Conservation (phyloP, 2,329 filamentous ascomycete species). For the Ophiobolus disseminans region DNA sequence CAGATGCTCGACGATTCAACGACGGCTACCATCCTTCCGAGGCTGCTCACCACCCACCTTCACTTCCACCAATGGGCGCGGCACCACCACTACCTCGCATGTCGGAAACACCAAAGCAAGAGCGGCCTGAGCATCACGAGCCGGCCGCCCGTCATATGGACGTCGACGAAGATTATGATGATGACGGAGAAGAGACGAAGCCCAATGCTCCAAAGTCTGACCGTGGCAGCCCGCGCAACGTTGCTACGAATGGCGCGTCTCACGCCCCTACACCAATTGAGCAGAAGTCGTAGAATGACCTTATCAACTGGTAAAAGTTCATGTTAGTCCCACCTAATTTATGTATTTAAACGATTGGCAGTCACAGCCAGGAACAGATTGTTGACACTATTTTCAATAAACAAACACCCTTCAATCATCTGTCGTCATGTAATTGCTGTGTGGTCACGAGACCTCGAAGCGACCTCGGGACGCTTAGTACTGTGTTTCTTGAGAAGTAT, state of each 20-base stretch:
- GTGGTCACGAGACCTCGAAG: too few relatives aligned
- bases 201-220: slow-evolving; percentile 53
- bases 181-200: slow-evolving; percentile 86
- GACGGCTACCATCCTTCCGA: slow-evolving; percentile 92
- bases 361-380: too few relatives aligned
- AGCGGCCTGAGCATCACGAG: slow-evolving; percentile 65
- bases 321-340: too few relatives aligned
- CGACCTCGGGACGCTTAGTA: too few relatives aligned
- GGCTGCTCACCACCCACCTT: slow-evolving; percentile 82
- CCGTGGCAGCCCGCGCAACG: slow-evolving; percentile 53
- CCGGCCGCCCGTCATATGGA: slow-evolving; percentile 94
- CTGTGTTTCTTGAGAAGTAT: too few relatives aligned
- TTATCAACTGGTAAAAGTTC: slow-evolving; percentile 1
- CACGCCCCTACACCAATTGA: slow-evolving; percentile 47
- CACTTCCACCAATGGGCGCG: slow-evolving; percentile 59
- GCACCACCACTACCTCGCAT: slow-evolving; percentile 61
- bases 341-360: too few relatives aligned
- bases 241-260: slow-evolving; percentile 41
- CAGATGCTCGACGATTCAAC: slow-evolving; percentile 68
- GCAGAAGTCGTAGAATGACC: slow-evolving; percentile 37
- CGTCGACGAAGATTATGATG: slow-evolving; percentile 96
- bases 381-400: too few relatives aligned
- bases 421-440: too few relatives aligned
- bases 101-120: slow-evolving; percentile 49
- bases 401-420: too few relatives aligned